Evolutionary conservation across 2,329 filamentous ascomycete species (phyloP), one percentile per base, ranked within the genome.

Genomic region (Trichophyton equinum): DNA sequence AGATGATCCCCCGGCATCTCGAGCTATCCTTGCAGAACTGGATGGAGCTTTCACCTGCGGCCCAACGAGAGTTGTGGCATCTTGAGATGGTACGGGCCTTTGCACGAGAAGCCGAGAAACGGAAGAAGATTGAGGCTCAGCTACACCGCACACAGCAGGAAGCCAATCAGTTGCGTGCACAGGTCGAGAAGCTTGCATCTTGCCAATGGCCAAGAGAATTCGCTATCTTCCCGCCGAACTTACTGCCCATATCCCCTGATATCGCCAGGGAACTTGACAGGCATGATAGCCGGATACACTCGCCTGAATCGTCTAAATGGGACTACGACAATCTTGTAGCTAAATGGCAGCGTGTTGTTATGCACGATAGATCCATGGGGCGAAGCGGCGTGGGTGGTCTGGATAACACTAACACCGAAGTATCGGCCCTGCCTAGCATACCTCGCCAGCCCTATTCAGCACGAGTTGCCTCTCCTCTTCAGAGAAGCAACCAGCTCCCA

Each of bases 1-100:
- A 84, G 58, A 84, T 87, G 65, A 82, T 91, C 36, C 78, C 82
- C 46, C 81, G 87, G 62, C 92, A 97, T 70, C 73, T 96, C 4
- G 82, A 87, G n/a, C 83, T 85, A 13, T 85, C 89, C 0, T 95
- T 85, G 70, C 79, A 81, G 5, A 86, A 89, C 47, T 97, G 91
- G 91, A 82, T 82, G 58, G 77, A 78, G 1, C 77, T 94, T 27
- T 74, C 84, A 0, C 65, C 72, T 1, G 79, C 82, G 40, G 78
- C 82, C 22, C 80, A 81, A 59, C 70, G 68, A 59, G 73, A 78
- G 20, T 63, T 70, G 15, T 80, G 78, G 78, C 75, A 76, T 55
- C 69, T 78, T 4, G 78, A 79, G 59, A 73, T 78, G 59, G 73
- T 73, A 7, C 73, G 77, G 57, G 75, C 77, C n/a, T 79, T 76